Evolutionary conservation across 305 asterid genomes (phyloP).

Genomic region (Fraxinus greggii): DNA sequence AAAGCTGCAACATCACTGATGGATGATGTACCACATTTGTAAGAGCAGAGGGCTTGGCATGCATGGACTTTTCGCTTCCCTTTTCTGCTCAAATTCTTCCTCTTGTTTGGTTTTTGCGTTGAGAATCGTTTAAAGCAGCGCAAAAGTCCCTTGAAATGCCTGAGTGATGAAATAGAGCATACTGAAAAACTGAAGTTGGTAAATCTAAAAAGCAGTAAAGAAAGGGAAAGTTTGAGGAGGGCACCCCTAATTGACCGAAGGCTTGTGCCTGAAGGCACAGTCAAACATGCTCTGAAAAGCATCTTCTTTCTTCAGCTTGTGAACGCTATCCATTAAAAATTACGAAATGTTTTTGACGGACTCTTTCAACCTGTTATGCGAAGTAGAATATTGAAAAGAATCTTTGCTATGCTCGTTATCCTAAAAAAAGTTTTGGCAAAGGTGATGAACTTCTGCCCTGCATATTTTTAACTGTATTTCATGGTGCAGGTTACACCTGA

Average conservation of each 20-base stretch:
- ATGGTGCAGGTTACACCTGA: conserved; percentile 76
- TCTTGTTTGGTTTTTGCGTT: neutral
- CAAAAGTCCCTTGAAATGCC: neutral
- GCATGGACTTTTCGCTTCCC: neutral
- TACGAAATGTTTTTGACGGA: neutral
- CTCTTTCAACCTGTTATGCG: neutral
- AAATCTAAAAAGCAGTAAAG: neutral
- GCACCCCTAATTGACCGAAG: neutral
- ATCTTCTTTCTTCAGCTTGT: neutral
- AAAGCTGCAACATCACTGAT: neutral
- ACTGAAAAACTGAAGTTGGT: neutral
- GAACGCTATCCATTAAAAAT: neutral
- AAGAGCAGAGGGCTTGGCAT: neutral
- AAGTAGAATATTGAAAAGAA: neutral
- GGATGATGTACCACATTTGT: neutral
- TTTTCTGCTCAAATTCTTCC: neutral
- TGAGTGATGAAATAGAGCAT: neutral
- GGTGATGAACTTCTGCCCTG: conserved; percentile 9
- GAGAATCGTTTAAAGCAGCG: neutral
- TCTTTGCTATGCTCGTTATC: neutral
- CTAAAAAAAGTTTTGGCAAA: neutral
- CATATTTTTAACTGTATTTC: conserved; percentile 20
- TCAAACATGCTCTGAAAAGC: neutral
- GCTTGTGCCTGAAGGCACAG: neutral
- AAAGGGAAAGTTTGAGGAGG: neutral